Conservation (phyloP, 257 asterid species). For the Solanum virginianum region DNA sequence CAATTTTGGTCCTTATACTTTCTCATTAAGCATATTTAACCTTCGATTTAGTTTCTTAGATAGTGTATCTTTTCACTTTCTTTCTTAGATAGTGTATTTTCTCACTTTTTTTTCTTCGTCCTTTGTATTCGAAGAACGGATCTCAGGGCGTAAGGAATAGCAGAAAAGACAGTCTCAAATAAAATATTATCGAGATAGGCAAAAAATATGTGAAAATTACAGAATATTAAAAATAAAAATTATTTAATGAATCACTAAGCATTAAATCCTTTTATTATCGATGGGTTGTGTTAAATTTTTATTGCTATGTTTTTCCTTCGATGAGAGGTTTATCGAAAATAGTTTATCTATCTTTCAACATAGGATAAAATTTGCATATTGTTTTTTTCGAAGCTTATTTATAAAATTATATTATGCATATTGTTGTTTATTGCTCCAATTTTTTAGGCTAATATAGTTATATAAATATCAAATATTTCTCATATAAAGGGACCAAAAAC, state of each 20-base stretch:
- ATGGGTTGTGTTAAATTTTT: background rate
- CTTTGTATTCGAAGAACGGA: too few species aligned
- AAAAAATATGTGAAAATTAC: too few species aligned
- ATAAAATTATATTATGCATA: rapidly evolving
- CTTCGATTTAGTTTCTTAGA: background rate
- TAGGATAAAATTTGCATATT: rapidly evolving
- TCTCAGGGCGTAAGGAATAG: too few species aligned
- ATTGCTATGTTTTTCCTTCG: background rate
- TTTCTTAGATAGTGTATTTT: background rate
- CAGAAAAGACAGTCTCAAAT: too few species aligned
- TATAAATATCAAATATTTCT: background rate
- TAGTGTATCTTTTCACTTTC: background rate
- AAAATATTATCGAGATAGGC: too few species aligned
- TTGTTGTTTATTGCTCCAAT: background rate
- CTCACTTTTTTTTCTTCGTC: background rate
- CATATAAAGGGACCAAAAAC: background rate
- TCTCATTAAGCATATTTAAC: background rate
- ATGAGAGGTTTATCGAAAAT: background rate
- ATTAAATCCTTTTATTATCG: background rate
- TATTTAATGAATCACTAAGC: background rate
- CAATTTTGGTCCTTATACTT: background rate
- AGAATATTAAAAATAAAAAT: too few species aligned
- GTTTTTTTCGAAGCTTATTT: background rate
- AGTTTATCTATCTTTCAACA: background rate
- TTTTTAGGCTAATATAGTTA: background rate